These are phyloP conservation scores for Nicotiana rustica DNA, from an alignment of 305 asterid genomes.

Conservation along the genomic window DNA sequence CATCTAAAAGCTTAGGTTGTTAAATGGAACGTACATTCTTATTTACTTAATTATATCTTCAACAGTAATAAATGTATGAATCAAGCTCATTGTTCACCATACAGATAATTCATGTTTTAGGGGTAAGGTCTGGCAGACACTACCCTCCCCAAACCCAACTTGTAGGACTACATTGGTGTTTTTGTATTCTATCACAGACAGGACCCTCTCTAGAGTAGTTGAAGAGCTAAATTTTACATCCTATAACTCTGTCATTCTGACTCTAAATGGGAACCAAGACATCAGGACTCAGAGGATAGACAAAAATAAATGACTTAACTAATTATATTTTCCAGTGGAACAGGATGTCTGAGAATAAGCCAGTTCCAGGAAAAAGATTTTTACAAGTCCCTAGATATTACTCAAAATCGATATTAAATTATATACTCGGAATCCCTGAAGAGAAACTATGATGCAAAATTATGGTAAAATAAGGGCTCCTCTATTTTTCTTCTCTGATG, in stretches of 20 bases:
- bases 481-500: neutral
- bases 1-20: too few relatives aligned
- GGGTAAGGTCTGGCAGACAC: too few relatives aligned
- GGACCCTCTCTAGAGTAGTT: constrained; percentile 5
- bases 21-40: too few relatives aligned
- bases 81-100: neutral
- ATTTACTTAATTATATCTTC: too few relatives aligned
- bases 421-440: neutral
- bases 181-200: neutral
- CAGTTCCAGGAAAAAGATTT: neutral
- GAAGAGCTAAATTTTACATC: neutral
- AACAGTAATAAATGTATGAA: neutral
- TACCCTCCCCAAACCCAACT: too few relatives aligned
- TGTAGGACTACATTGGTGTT: too few relatives aligned
- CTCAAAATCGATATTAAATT: constrained; percentile 2
- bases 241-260: neutral
- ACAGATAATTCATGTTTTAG: neutral
- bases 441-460: neutral
- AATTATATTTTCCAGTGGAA: neutral
- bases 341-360: neutral
- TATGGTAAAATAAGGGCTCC: constrained; percentile 13
- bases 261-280: neutral
- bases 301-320: neutral
- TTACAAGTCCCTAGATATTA: constrained; percentile 13
- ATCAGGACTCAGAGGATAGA: constrained; percentile 13